Conservation (phyloP, 306 rosid species). For the Benincasa hispida region DNA sequence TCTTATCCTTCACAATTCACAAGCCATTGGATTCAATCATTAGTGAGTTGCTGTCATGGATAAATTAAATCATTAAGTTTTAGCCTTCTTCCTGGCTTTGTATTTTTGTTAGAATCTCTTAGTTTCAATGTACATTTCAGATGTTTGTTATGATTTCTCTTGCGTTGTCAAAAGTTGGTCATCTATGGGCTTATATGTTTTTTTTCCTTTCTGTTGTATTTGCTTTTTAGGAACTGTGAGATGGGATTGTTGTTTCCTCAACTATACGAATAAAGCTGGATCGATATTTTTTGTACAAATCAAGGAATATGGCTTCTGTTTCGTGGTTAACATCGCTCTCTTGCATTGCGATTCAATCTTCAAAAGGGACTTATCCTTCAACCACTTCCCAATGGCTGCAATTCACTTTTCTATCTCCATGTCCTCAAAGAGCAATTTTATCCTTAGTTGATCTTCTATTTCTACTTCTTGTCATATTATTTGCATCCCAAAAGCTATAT, state of each 20-base stretch:
- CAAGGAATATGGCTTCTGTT: constrained; percentile 27
- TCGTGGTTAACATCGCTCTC: constrained; percentile 46
- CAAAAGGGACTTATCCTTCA: constrained; percentile 22
- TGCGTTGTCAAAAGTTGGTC: background rate
- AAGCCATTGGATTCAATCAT: background rate
- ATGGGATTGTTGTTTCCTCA: background rate
- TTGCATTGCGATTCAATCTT: constrained; percentile 29
- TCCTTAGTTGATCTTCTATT: constrained; percentile 39
- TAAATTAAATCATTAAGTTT: background rate
- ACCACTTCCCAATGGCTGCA: constrained; percentile 41
- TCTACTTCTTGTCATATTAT: constrained; percentile 29
- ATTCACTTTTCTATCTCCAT: constrained; percentile 68
- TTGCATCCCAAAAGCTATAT: constrained; percentile 41
- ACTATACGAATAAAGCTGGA: background rate
- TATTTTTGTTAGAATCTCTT: background rate
- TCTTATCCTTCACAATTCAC: background rate
- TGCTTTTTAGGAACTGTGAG: background rate
- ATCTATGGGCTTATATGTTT: background rate
- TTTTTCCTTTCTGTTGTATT: background rate
- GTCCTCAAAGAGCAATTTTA: constrained; percentile 69
- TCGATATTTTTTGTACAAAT: background rate
- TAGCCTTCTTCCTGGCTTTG: background rate
- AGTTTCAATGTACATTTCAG: background rate
- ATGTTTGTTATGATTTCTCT: background rate
- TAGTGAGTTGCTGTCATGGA: background rate